phyloP scores from a whole-genome alignment of 352 stramenopile species.

The Phytopythium mirpurense region DNA sequence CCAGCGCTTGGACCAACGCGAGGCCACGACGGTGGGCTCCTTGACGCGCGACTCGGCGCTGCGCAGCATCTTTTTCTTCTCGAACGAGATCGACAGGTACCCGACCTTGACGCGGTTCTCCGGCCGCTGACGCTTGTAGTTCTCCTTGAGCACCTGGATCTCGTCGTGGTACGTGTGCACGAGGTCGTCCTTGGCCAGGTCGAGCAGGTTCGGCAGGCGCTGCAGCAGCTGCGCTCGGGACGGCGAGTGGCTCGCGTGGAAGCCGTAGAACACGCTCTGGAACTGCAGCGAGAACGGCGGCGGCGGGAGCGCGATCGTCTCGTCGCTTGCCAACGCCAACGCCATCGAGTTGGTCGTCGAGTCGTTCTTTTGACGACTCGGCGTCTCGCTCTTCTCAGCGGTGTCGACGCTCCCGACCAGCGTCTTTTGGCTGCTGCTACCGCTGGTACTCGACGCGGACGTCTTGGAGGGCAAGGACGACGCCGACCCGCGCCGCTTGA shows the following conservation, averaged over 20 bases:
- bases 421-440: conserved; percentile 1
- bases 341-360: neutral
- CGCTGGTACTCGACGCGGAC: neutral
- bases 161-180: conserved; percentile 84
- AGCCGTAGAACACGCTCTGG: conserved; percentile 75
- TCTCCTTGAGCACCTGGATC: conserved; percentile 74
- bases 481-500: conserved; percentile 29
- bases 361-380: neutral
- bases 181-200: conserved; percentile 71
- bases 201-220: conserved; percentile 56
- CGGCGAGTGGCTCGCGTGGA: conserved; percentile 48
- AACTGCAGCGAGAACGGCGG: conserved; percentile 52
- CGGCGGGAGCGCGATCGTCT: conserved; percentile 22
- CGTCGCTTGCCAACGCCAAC: neutral
- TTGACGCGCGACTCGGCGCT: conserved; percentile 41
- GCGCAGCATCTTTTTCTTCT: conserved; percentile 59
- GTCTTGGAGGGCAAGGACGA: neutral
- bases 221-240: conserved; percentile 65
- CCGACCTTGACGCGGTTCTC: conserved; percentile 79
- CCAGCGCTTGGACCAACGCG: conserved; percentile 82
- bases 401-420: neutral
- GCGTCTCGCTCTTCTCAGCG: neutral
- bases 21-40: conserved; percentile 47
- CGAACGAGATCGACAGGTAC: conserved; percentile 70
- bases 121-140: conserved; percentile 76